Percentiles rank a stretch among this genome's conserved stretches.
Evolutionary conservation across 345 rosid species (phyloP).

Genomic region (Rhodamnia rubescens): DNA sequence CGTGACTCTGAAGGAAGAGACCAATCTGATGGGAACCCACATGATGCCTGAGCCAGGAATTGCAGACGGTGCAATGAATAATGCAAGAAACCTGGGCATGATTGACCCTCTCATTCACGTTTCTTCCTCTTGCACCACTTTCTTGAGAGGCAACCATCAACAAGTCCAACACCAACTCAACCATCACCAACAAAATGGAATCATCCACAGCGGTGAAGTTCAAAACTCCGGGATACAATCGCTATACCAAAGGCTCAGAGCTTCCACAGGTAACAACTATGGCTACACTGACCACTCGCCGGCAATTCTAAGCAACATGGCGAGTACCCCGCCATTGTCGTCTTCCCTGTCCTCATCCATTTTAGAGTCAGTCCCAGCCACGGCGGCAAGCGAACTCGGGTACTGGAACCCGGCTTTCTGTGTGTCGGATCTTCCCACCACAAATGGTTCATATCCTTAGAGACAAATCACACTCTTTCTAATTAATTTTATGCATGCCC

Average conservation of each 20-base stretch:
- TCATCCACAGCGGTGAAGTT: conserved; percentile 11
- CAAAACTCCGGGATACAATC: conserved; percentile 46
- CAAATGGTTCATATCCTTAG: conserved; percentile 56
- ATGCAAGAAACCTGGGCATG: conserved; percentile 20
- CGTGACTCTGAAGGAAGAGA: conserved; percentile 35
- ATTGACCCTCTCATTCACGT: conserved; percentile 20
- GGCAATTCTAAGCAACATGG: neutral
- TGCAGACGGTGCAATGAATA: conserved; percentile 6
- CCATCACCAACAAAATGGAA: conserved; percentile 25
- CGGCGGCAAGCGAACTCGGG: conserved; percentile 30
- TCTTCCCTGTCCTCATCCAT: conserved; percentile 19
- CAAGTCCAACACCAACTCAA: conserved; percentile 7
- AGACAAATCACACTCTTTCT: neutral
- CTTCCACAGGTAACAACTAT: conserved; percentile 19
- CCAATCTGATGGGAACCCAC: conserved; percentile 22
- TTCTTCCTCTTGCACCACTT: conserved; percentile 32
- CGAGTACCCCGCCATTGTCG: neutral
- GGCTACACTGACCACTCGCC: neutral
- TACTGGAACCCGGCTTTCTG: conserved; percentile 50
- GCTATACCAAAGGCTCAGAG: conserved; percentile 48
- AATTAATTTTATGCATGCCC: neutral
- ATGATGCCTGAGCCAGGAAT: conserved; percentile 20
- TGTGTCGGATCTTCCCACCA: conserved; percentile 58
- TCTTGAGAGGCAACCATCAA: conserved; percentile 28
- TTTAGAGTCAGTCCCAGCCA: conserved; percentile 34